These are phyloP conservation scores for Puccinia hordei DNA, from an alignment of 1,284 basidiomycete species.

Conservation along the genomic window DNA sequence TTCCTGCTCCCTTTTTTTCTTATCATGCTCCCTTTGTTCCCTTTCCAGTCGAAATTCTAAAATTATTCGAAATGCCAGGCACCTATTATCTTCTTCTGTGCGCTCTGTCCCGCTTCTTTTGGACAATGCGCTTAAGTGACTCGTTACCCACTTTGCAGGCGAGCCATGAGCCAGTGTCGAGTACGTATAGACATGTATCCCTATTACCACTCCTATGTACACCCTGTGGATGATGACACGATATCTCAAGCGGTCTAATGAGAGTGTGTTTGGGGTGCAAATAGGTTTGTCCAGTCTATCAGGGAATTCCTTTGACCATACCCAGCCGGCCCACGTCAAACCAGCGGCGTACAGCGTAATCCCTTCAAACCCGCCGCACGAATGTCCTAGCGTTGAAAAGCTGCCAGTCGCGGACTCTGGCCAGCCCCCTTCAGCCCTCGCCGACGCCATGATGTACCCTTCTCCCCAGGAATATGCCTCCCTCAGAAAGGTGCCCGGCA, in stretches of 20 bases:
- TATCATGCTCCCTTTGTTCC: conserved; percentile 87
- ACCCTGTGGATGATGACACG: not conserved
- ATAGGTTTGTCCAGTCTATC: not conserved
- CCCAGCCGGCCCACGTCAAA: too few relatives aligned
- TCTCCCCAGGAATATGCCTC: conserved; percentile 23
- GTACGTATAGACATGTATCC: conserved; percentile 1
- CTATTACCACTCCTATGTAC: not conserved
- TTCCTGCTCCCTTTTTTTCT: conserved; percentile 91
- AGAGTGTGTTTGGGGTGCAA: conserved; percentile 9
- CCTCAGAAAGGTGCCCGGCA: conserved; percentile 26
- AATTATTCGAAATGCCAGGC: not conserved
- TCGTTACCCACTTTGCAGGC: conserved; percentile 7
- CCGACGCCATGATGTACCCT: conserved; percentile 27
- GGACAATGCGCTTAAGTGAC: not conserved
- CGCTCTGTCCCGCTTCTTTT: not conserved
- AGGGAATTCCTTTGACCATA: not conserved
- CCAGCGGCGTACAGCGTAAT: too few relatives aligned
- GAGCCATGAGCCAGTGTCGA: not conserved
- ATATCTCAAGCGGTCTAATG: not conserved
- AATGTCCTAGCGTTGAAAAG: not conserved
- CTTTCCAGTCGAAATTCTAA: conserved; percentile 76
- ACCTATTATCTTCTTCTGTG: not conserved
- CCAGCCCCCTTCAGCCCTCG: not conserved
- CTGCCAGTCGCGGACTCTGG: not conserved
- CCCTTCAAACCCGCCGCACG: too few relatives aligned